Evolutionary conservation across 768 basidiomycete genomes (phyloP).

Genomic region (Phylloporus rhodoxanthus): DNA sequence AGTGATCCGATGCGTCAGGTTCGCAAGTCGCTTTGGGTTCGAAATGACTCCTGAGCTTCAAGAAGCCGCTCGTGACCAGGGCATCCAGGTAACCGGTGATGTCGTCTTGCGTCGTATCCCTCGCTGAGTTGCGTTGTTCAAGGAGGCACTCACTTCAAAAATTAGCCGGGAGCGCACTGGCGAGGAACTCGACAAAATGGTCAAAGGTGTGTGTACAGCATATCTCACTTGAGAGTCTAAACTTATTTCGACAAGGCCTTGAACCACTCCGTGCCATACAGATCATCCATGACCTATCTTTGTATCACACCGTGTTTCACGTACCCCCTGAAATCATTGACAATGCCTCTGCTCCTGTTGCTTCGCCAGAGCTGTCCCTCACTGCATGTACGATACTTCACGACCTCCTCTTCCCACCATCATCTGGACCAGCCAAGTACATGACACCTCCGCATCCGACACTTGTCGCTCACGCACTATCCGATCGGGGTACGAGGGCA

Average conservation of each 20-base stretch:
- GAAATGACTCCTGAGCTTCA: conserved; percentile 62
- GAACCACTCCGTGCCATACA: conserved; percentile 70
- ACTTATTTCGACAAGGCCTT: conserved; percentile 43
- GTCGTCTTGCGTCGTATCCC: neutral
- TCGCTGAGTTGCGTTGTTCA: neutral
- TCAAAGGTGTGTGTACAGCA: conserved; percentile 53
- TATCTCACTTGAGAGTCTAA: neutral
- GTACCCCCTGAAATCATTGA: conserved; percentile 42
- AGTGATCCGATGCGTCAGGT: conserved; percentile 84
- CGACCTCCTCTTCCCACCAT: conserved; percentile 34
- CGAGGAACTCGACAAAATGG: conserved; percentile 91
- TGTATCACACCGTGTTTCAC: conserved; percentile 65
- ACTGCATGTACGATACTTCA: conserved; percentile 56
- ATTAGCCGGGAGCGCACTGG: conserved; percentile 90
- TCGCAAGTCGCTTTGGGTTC: conserved; percentile 88
- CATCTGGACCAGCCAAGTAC: conserved; percentile 9
- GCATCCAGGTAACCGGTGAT: conserved; percentile 50
- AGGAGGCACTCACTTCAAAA: conserved; percentile 68
- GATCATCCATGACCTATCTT: conserved; percentile 65
- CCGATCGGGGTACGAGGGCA: conserved; percentile 34
- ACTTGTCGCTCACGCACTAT: conserved; percentile 30
- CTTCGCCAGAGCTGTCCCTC: conserved; percentile 40
- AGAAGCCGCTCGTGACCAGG: conserved; percentile 52
- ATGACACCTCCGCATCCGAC: conserved; percentile 29
- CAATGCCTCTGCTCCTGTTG: conserved; percentile 41